A percentile compares a stretch with the other conserved stretches of the same genome.
These are phyloP conservation scores for Trifolium subterraneum DNA, from an alignment of 306 rosid genomes.

Conservation along the genomic window DNA sequence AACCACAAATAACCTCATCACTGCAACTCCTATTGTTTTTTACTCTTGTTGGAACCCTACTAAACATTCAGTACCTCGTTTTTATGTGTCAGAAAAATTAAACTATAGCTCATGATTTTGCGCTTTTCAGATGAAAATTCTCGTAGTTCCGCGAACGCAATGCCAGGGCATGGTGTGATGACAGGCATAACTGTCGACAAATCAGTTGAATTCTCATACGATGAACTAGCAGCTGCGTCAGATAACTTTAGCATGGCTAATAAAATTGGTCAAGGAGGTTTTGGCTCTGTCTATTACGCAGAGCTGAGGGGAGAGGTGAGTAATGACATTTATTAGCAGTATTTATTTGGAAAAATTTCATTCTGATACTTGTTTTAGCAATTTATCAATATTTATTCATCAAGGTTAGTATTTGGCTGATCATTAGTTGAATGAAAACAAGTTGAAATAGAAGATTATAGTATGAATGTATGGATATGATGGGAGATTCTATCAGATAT, in stretches of 20 bases:
- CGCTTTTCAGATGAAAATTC: constrained; percentile 47
- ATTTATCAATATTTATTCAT: constrained; percentile 17
- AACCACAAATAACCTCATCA: constrained; percentile 9
- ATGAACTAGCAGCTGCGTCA: constrained; percentile 85
- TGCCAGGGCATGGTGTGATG: constrained; percentile 47
- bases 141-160: constrained; percentile 45
- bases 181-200: constrained; percentile 78
- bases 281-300: constrained; percentile 93
- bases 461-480: neutral
- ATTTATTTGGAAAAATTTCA: constrained; percentile 12
- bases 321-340: constrained; percentile 33
- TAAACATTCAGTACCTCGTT: constrained; percentile 17
- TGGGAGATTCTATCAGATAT: constrained; percentile 16
- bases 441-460: constrained; percentile 14
- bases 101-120: constrained; percentile 18
- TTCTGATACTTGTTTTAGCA: constrained; percentile 1
- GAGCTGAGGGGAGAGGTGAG: constrained; percentile 99
- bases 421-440: constrained; percentile 31
- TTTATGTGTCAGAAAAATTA: constrained; percentile 12
- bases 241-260: constrained; percentile 75
- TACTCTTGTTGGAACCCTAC: constrained; percentile 31
- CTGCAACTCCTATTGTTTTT: neutral
- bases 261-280: constrained; percentile 97
- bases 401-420: neutral
- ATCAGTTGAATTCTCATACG: constrained; percentile 86